Evolutionary conservation across 2,329 filamentous ascomycete species (phyloP), one percentile per base, ranked within the genome.

Genomic region (Annulohypoxylon truncatum): DNA sequence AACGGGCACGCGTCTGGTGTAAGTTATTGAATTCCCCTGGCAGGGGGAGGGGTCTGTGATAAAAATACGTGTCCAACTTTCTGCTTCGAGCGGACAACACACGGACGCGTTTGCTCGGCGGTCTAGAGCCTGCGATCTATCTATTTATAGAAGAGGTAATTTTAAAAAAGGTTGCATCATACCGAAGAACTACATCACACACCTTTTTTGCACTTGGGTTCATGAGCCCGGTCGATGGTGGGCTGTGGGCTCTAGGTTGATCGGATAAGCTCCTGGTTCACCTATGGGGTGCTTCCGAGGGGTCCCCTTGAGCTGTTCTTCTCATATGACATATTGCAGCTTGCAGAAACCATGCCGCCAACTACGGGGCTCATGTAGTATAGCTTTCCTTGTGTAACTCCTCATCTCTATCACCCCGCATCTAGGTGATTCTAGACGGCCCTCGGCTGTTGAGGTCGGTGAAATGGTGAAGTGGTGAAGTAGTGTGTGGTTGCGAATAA

Each of bases 51-150:
- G 44, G 28, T 50, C 31, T 26, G 28, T 24, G 56, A 44, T 40
- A 48, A 47, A 26, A 48, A 35, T 58, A 54, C 52, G 56, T 51
- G 55, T 24, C 31, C 48, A 40, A 24, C 22, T 35, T 55, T 55
- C 61, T 42, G 18, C 54, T 56, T 33, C 47, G 50, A 47, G 47
- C 48, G 50, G 46, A 26, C 24, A 35, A 28, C 42, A 46, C 38
- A 47, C 46, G n/a, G 38, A 42, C 38, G 38, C 38, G 22, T 42
- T 18, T 33, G 18, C 18, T 13, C 18, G 5, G 35, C 29, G 59
- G 33, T 64, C 61, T 61, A 64, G 65, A 61, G 12, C 9, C 33
- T 29, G 38, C 65, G 61, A 67, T 64, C 61, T 42, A 64, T 67
- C 64, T 64, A 67, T 64, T 64, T 46, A 67, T 67, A 64, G 61